phyloP scores from a whole-genome alignment of 371 early-diverging fungal species.

The Conidiobolus incongruus region DNA sequence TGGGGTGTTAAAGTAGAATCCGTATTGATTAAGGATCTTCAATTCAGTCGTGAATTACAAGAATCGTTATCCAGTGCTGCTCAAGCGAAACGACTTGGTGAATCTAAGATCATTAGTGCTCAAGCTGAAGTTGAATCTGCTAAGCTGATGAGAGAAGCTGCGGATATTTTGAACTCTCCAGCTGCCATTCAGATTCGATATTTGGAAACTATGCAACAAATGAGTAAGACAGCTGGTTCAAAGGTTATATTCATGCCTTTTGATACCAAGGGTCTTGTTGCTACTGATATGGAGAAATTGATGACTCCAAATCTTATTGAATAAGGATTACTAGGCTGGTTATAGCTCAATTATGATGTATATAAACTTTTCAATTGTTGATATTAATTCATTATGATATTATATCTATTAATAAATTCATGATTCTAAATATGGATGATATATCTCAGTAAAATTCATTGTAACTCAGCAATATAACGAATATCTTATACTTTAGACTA shows the following conservation, averaged over 20 bases:
- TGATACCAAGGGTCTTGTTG: not conserved
- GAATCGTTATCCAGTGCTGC: slow-evolving; percentile 76
- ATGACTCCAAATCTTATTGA: too few relatives aligned
- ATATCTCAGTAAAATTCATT: too few relatives aligned
- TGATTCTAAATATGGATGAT: too few relatives aligned
- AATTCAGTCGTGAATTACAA: slow-evolving; percentile 51
- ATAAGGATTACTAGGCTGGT: too few relatives aligned
- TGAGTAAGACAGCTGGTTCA: slow-evolving; percentile 35
- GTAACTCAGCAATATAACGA: too few relatives aligned
- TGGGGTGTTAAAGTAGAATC: slow-evolving; percentile 15
- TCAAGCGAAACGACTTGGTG: slow-evolving; percentile 41
- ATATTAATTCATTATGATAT: too few relatives aligned
- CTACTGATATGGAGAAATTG: not conserved
- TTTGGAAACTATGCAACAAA: slow-evolving; percentile 56
- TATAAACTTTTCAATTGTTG: too few relatives aligned
- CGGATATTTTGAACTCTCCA: slow-evolving; percentile 22
- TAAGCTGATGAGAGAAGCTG: slow-evolving; percentile 80
- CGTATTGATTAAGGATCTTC: slow-evolving; percentile 66
- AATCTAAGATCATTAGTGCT: slow-evolving; percentile 75
- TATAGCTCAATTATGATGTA: too few relatives aligned
- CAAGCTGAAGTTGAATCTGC: slow-evolving; percentile 81
- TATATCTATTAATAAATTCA: too few relatives aligned
- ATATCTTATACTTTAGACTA: too few relatives aligned
- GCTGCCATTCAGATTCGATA: slow-evolving; percentile 55
- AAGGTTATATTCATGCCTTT: slow-evolving; percentile 45